Conservation (phyloP, 768 basidiomycete species). For the Hypsizygus marmoreus region DNA sequence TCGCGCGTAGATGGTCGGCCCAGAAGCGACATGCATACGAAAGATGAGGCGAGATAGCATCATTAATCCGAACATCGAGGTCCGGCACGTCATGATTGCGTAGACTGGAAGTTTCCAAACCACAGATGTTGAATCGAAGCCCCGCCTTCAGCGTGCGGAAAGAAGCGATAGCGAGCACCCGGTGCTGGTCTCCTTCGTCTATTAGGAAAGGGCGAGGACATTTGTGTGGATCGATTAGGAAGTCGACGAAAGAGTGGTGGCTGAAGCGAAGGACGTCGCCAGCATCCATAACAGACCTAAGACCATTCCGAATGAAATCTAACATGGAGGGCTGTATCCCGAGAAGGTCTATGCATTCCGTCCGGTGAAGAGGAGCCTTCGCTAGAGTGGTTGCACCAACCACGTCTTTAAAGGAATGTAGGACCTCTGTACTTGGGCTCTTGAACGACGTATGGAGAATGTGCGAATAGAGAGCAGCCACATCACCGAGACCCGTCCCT, state of each 20-base stretch:
- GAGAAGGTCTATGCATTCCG: background rate
- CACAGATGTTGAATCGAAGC: slow-evolving; percentile 37
- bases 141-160: slow-evolving; percentile 27
- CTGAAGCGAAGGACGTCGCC: slow-evolving; percentile 15
- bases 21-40: slow-evolving; percentile 33
- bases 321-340: slow-evolving; percentile 5
- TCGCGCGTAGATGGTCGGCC: slow-evolving; percentile 25
- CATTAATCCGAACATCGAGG: slow-evolving; percentile 18
- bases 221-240: slow-evolving; percentile 16
- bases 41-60: slow-evolving; percentile 24
- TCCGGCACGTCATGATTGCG: slow-evolving; percentile 27
- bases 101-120: slow-evolving; percentile 29
- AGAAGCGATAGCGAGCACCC: slow-evolving; percentile 19
- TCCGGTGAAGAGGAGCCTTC: slow-evolving; percentile 19
- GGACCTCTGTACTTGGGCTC: slow-evolving; percentile 4
- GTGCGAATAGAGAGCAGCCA: slow-evolving; percentile 18
- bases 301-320: slow-evolving; percentile 19
- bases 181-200: slow-evolving; percentile 15
- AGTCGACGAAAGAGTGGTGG: slow-evolving; percentile 31
- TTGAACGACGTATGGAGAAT: slow-evolving; percentile 21
- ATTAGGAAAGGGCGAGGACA: slow-evolving; percentile 19
- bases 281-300: slow-evolving; percentile 21
- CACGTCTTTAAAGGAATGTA: slow-evolving; percentile 15
- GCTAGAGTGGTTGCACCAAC: slow-evolving; percentile 23
- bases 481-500: slow-evolving; percentile 13